phyloP scores from a whole-genome alignment of 352 stramenopile genomes.

The Phytopythium chamaehyphon region DNA sequence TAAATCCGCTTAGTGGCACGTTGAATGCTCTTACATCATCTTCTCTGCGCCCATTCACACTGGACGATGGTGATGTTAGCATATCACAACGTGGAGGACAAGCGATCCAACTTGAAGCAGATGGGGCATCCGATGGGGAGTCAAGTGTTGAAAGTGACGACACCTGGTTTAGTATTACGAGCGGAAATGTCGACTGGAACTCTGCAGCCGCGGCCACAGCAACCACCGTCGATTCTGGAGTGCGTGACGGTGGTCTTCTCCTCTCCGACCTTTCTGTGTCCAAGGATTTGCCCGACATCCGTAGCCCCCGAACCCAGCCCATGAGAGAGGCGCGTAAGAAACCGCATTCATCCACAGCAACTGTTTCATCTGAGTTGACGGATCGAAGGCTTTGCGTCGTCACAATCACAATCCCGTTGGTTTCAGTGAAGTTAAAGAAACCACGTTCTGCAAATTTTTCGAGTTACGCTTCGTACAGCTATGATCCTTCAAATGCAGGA shows the following conservation, averaged over 20 bases:
- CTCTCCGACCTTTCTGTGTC: conserved; percentile 2
- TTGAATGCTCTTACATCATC: conserved; percentile 1
- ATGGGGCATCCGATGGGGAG: conserved; percentile 39
- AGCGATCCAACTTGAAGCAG: conserved; percentile 5
- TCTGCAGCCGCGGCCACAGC: neutral
- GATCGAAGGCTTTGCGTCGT: conserved; percentile 73
- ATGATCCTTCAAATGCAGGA: conserved; percentile 36
- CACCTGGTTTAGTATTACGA: conserved; percentile 88
- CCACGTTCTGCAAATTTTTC: conserved; percentile 35
- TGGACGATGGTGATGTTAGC: conserved; percentile 28
- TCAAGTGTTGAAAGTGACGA: conserved; percentile 84
- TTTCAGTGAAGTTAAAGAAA: conserved; percentile 81
- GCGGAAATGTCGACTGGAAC: conserved; percentile 47
- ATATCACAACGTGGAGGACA: conserved; percentile 9
- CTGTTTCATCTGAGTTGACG: conserved; percentile 39
- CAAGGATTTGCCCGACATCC: neutral
- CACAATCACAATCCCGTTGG: conserved; percentile 77
- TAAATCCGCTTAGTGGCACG: neutral
- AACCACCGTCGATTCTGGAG: neutral
- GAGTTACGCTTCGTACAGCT: conserved; percentile 51
- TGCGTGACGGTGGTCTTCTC: neutral
- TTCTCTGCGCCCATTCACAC: conserved; percentile 23
- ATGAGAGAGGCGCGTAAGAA: neutral
- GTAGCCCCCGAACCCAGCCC: neutral
- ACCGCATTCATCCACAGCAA: neutral